Base-by-base conservation (phyloP, 1,284 basidiomycete species). In the Malassezia dermatis region DNA sequence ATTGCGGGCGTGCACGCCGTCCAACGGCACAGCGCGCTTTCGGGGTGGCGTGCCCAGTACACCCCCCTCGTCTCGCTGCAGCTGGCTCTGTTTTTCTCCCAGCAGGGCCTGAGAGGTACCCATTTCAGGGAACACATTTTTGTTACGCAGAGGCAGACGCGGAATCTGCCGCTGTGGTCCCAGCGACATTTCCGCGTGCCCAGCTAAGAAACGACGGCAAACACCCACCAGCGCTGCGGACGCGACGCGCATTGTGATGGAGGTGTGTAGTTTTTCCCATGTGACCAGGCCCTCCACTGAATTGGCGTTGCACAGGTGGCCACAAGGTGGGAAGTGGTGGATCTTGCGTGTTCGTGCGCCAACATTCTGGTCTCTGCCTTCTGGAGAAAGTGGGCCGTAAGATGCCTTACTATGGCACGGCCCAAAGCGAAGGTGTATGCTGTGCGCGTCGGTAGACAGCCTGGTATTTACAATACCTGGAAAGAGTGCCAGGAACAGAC, bases 401-500 rank as follows among this genome's bases (percentile, higher is more conserved):
- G 37, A 21, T 19, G 21, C 6, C 10, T 39, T 39, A 39, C 37
- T 19, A 39, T 39, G 37, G 37, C n/a, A 10, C 37, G 37, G 37
- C n/a, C 37, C 37, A 39, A 39, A 19, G 6, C 6, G 10, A 39
- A 39, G 19, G 32, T 37, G 48, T 66, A 65, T 28, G 56, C 69
- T 53, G 73, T 76, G 10, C 59, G 61, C 10, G 51, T 51, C 8
- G 75, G 75, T 1, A 50, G 61, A 11, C 19, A 39, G 12, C 55
- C 61, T 3, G 75, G 74, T 35, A 56, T 76, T 11, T 75, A 62
- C 56, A 53, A 27, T 0, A 58, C 56, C 0, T 76, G 75, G 69
- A 73, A 73, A 5, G 82, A 85, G 11, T 83, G 83, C 64, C 75
- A 82, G 60, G 69, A 69, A 0, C 83, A 84, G 63, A 78, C 82